Conservation (phyloP, 2,329 filamentous ascomycete species). For the Cordyceps javanica region DNA sequence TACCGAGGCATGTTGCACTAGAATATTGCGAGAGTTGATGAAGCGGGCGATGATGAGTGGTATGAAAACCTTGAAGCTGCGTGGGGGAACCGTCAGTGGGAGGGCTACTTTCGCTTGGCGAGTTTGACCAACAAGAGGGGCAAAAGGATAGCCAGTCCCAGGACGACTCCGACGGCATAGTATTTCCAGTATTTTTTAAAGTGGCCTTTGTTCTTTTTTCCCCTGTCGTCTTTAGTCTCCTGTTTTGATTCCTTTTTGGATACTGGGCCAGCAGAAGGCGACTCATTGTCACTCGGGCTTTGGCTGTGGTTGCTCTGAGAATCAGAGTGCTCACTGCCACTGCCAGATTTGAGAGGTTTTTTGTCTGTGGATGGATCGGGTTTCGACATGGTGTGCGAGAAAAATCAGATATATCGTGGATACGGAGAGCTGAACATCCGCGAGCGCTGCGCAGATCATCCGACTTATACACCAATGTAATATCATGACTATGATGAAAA, state of each 20-base stretch:
- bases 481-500: not conserved
- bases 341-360: not conserved
- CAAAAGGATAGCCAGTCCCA: not conserved
- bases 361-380: not conserved
- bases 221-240: not conserved
- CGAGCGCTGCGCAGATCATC: not conserved
- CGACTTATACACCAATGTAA: not conserved
- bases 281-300: not conserved
- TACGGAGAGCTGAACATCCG: not conserved
- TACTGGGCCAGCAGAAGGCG: not conserved
- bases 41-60: conserved; percentile 4
- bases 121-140: conserved; percentile 8
- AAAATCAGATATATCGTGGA: not conserved
- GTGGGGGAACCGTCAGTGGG: not conserved
- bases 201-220: not conserved
- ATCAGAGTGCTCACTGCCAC: not conserved
- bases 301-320: not conserved
- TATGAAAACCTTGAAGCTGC: conserved; percentile 6
- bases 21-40: conserved; percentile 1
- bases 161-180: not conserved
- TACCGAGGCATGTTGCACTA: not conserved
- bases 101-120: not conserved
- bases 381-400: not conserved
- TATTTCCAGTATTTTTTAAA: not conserved
- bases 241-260: not conserved